phyloP scores from a whole-genome alignment of 2,329 filamentous ascomycete genomes.

The Didymella exigua region DNA sequence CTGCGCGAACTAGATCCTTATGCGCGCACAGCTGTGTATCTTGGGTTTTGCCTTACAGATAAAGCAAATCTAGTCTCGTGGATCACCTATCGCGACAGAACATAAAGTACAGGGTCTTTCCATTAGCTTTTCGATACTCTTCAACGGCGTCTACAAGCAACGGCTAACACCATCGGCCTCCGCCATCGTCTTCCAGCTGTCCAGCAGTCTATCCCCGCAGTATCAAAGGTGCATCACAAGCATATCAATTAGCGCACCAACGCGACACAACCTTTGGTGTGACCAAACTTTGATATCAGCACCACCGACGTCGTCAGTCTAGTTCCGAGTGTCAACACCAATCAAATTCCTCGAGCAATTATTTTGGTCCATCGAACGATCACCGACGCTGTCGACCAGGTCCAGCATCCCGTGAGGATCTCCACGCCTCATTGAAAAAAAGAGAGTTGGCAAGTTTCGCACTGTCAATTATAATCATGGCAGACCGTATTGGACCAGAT shows the following conservation, averaged over 20 bases:
- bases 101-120: constrained; percentile 8
- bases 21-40: constrained; percentile 36
- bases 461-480: constrained; percentile 19
- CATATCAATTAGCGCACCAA: constrained; percentile 8
- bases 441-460: constrained; percentile 16
- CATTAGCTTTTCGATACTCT: neutral
- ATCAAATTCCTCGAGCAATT: neutral
- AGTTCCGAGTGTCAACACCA: neutral
- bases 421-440: constrained; percentile 16
- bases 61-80: constrained; percentile 14
- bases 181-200: neutral
- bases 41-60: constrained; percentile 35
- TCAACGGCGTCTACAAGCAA: neutral
- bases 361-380: neutral
- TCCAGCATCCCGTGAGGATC: constrained; percentile 4
- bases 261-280: constrained; percentile 7
- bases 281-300: constrained; percentile 7
- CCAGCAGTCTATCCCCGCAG: constrained; percentile 9
- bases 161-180: neutral
- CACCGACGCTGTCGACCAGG: neutral
- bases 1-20: constrained; percentile 26
- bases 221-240: constrained; percentile 11
- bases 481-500: constrained; percentile 54
- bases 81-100: constrained; percentile 15
- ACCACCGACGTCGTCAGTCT: neutral